Evolutionary conservation across 345 rosid genomes (phyloP).

Genomic region (Psidium guajava): DNA sequence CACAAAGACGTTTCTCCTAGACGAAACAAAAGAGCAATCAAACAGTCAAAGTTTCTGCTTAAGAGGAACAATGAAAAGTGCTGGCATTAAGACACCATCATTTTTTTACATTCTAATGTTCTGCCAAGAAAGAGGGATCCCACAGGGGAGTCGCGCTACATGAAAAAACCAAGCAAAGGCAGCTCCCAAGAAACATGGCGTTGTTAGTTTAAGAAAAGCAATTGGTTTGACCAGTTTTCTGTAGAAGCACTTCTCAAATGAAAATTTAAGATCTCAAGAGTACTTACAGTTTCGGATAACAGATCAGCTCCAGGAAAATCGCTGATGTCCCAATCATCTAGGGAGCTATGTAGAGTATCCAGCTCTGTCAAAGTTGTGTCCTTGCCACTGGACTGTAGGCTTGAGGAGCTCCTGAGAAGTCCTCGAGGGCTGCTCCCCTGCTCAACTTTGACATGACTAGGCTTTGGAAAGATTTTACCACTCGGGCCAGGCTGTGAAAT

Average conservation of each 20-base stretch:
- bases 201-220: neutral
- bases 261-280: neutral
- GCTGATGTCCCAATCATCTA: slow-evolving; percentile 65
- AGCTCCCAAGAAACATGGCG: neutral
- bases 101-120: neutral
- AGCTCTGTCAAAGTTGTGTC: slow-evolving; percentile 21
- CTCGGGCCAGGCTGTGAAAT: slow-evolving; percentile 44
- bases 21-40: neutral
- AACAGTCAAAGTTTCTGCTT: neutral
- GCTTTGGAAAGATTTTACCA: slow-evolving; percentile 36
- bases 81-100: neutral
- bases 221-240: neutral
- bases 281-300: slow-evolving; percentile 67
- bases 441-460: slow-evolving; percentile 15
- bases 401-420: slow-evolving; percentile 15
- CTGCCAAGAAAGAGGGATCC: neutral
- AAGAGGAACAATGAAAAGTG: neutral
- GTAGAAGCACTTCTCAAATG: neutral
- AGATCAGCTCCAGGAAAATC: slow-evolving; percentile 63
- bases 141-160: neutral
- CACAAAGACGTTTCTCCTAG: slow-evolving; percentile 74
- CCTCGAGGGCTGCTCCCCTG: slow-evolving; percentile 36
- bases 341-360: slow-evolving; percentile 13
- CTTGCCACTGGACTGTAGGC: slow-evolving; percentile 28
- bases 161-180: neutral